A percentile compares a stretch with the other conserved stretches of the same genome.
phyloP scores from a whole-genome alignment of 2,329 filamentous ascomycete species.

The Xylariales sp. region DNA sequence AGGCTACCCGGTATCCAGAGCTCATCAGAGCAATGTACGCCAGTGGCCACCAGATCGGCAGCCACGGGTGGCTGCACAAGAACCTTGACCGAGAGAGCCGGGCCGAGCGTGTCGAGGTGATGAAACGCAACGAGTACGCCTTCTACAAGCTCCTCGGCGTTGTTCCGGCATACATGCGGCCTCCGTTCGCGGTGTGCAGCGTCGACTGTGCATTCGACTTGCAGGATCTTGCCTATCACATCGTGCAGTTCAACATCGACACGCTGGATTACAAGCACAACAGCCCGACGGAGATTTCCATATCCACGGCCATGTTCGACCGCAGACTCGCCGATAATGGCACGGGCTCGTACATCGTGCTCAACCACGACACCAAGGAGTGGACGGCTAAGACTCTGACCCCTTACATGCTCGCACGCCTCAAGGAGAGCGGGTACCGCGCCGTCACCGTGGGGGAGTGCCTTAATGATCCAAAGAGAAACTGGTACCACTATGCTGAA shows the following conservation, averaged over 20 bases:
- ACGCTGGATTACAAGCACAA: slow-evolving; percentile 24
- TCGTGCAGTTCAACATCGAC: not conserved
- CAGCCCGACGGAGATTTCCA: not conserved
- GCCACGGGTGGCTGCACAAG: slow-evolving; percentile 42
- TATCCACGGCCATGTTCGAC: not conserved
- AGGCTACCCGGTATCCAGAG: slow-evolving; percentile 24
- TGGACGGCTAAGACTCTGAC: slow-evolving; percentile 11
- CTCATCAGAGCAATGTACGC: slow-evolving; percentile 37
- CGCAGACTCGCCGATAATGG: not conserved
- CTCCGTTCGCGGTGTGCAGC: slow-evolving; percentile 30
- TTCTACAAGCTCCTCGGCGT: not conserved
- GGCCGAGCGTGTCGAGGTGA: slow-evolving; percentile 29
- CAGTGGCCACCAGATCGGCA: slow-evolving; percentile 42
- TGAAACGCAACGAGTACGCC: slow-evolving; percentile 16
- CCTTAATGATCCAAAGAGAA: slow-evolving; percentile 9
- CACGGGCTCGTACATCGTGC: slow-evolving; percentile 18
- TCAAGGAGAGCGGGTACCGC: slow-evolving; percentile 9
- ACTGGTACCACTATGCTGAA: too few species aligned
- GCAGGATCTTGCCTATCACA: slow-evolving; percentile 36
- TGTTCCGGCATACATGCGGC: not conserved
- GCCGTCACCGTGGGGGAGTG: slow-evolving; percentile 15
- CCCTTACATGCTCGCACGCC: slow-evolving; percentile 9
- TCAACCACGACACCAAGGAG: slow-evolving; percentile 14
- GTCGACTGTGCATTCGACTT: slow-evolving; percentile 37
- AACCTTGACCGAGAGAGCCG: slow-evolving; percentile 31